Conservation (phyloP, 768 basidiomycete species). For the Lactarius pseudohatsudake region DNA sequence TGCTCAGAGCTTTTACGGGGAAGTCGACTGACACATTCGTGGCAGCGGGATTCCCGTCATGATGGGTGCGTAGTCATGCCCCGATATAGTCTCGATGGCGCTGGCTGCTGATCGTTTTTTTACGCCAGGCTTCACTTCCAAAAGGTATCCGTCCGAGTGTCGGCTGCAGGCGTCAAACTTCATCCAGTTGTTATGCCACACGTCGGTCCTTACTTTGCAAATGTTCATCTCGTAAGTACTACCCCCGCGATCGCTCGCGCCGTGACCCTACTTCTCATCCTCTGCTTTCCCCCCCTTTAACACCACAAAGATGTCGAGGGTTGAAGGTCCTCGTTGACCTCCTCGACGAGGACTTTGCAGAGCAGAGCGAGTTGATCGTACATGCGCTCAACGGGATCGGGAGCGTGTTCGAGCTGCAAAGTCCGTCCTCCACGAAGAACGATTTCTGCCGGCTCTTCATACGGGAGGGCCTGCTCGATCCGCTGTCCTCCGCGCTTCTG, state of each 20-base stretch:
- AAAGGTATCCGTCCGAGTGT: constrained; percentile 90
- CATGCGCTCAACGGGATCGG: constrained; percentile 94
- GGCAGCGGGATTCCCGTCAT: constrained; percentile 89
- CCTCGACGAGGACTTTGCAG: constrained; percentile 92
- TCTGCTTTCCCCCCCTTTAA: too few species aligned
- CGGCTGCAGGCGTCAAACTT: constrained; percentile 95
- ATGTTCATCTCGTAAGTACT: constrained; percentile 96
- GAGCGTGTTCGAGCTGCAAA: constrained; percentile 94
- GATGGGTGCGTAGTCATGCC: constrained; percentile 59
- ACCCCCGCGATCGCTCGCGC: background rate
- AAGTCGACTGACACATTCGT: constrained; percentile 5
- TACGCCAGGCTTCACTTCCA: constrained; percentile 82
- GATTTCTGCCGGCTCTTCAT: constrained; percentile 99
- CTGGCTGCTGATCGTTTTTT: constrained; percentile 4
- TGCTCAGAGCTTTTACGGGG: background rate
- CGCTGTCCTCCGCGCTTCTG: constrained; percentile 84
- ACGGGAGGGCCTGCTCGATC: constrained; percentile 90
- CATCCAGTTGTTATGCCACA: constrained; percentile 87
- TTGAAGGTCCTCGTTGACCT: constrained; percentile 93
- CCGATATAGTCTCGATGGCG: constrained; percentile 12
- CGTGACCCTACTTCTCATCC: too few species aligned
- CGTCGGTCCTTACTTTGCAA: constrained; percentile 90
- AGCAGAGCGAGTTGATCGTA: constrained; percentile 87
- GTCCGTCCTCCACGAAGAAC: constrained; percentile 88
- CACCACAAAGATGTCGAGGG: constrained; percentile 57